Percentiles rank a stretch among this genome's conserved stretches.
Conservation (phyloP, 2,329 filamentous ascomycete species). For the Knoxdaviesia capensis region DNA sequence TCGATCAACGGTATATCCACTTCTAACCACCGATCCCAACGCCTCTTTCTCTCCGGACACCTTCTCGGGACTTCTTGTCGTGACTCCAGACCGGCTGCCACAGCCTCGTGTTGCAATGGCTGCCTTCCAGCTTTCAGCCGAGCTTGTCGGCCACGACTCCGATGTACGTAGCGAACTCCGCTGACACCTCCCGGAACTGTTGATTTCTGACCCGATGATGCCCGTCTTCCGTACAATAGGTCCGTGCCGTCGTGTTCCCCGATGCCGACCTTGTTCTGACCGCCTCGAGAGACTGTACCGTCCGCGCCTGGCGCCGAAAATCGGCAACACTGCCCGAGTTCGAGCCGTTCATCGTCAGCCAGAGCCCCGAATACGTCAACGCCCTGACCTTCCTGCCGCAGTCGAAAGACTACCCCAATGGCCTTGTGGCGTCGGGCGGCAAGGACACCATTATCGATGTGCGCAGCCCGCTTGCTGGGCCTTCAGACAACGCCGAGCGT, state of each 20-base stretch:
- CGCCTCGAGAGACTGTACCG: slow-evolving; percentile 78
- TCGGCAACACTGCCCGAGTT: slow-evolving; percentile 47
- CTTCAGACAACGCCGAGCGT: slow-evolving; percentile 63
- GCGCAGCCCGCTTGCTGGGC: slow-evolving; percentile 44
- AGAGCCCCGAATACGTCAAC: slow-evolving; percentile 77
- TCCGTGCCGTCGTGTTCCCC: slow-evolving; percentile 69
- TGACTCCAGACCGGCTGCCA: too few relatives aligned
- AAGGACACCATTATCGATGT: slow-evolving; percentile 89
- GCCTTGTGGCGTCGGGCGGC: slow-evolving; percentile 70
- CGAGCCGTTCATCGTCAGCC: slow-evolving; percentile 57
- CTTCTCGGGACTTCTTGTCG: too few relatives aligned
- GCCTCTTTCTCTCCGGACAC: too few relatives aligned
- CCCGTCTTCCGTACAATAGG: slow-evolving; percentile 28
- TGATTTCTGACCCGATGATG: slow-evolving; percentile 5
- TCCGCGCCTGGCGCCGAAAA: slow-evolving; percentile 63
- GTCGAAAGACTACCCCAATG: slow-evolving; percentile 47
- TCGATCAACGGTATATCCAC: too few relatives aligned
- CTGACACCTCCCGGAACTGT: neutral
- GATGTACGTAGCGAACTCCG: slow-evolving; percentile 43
- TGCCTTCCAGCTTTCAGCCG: slow-evolving; percentile 85
- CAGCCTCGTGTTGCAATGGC: slow-evolving; percentile 7
- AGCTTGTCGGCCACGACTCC: slow-evolving; percentile 73
- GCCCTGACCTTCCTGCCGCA: slow-evolving; percentile 58
- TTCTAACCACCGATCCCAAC: too few relatives aligned
- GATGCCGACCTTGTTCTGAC: slow-evolving; percentile 54